phyloP scores from a whole-genome alignment of 2,329 filamentous ascomycete species.

The Aspergillus fischeri region DNA sequence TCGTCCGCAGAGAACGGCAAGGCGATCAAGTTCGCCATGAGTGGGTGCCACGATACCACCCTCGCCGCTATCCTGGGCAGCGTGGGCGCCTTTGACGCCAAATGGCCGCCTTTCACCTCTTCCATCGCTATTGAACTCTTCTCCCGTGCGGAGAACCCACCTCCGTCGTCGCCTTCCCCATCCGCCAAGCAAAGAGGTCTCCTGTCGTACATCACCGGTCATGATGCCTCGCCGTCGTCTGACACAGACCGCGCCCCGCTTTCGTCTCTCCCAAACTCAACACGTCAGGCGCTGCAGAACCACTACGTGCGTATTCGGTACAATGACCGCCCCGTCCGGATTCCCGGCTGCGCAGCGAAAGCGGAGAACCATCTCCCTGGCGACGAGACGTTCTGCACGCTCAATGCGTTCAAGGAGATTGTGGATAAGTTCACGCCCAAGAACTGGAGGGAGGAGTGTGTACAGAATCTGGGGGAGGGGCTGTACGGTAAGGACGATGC shows the following conservation, averaged over 20 bases:
- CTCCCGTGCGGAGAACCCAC: slow-evolving; percentile 32
- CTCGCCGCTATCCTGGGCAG: slow-evolving; percentile 73
- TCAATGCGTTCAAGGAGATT: slow-evolving; percentile 87
- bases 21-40: slow-evolving; percentile 68
- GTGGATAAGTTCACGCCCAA: slow-evolving; percentile 84
- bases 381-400: slow-evolving; percentile 84
- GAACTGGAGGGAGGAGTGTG: slow-evolving; percentile 68
- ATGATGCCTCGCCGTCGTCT: slow-evolving; percentile 13
- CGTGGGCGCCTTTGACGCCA: slow-evolving; percentile 70
- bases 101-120: slow-evolving; percentile 92
- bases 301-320: slow-evolving; percentile 90
- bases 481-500: slow-evolving; percentile 45
- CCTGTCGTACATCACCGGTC: slow-evolving; percentile 29
- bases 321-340: slow-evolving; percentile 75
- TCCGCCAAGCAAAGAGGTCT: slow-evolving; percentile 25
- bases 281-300: slow-evolving; percentile 39
- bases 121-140: slow-evolving; percentile 92
- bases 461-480: slow-evolving; percentile 52
- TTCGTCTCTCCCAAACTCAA: slow-evolving; percentile 25
- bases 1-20: slow-evolving; percentile 31
- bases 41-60: slow-evolving; percentile 91
- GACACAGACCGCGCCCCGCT: slow-evolving; percentile 31
- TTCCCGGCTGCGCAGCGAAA: slow-evolving; percentile 71
- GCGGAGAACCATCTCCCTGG: slow-evolving; percentile 79
- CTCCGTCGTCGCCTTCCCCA: slow-evolving; percentile 13